Percentiles rank a stretch among this genome's conserved stretches.
Conservation (phyloP, 164 flowering plant genomes). For the Annona cherimola region DNA sequence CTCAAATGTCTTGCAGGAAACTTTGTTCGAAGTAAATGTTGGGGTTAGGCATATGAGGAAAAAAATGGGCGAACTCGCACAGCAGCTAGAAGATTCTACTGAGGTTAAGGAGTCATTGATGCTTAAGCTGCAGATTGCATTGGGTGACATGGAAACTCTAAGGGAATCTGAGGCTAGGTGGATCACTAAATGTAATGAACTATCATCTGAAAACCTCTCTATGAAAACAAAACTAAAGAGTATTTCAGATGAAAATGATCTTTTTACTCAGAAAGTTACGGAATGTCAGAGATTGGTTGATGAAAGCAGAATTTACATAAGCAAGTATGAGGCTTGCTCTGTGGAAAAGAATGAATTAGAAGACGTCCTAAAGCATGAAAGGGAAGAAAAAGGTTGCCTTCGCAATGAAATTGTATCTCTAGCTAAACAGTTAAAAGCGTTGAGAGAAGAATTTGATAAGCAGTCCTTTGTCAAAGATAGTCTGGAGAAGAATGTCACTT, state of each 20-base stretch:
- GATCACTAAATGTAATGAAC: slow-evolving; percentile 39
- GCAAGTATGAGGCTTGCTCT: slow-evolving; percentile 43
- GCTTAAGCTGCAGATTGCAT: slow-evolving; percentile 52
- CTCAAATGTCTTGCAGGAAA: slow-evolving; percentile 47
- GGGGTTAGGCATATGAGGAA: slow-evolving; percentile 36
- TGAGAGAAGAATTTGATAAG: slow-evolving; percentile 33
- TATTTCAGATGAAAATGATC: slow-evolving; percentile 43
- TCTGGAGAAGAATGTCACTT: slow-evolving; percentile 37
- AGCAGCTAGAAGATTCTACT: slow-evolving; percentile 46
- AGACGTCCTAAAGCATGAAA: slow-evolving; percentile 37
- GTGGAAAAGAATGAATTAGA: slow-evolving; percentile 45
- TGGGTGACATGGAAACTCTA: slow-evolving; percentile 43
- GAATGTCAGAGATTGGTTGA: slow-evolving; percentile 41
- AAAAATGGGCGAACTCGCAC: slow-evolving; percentile 31
- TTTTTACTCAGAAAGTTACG: slow-evolving; percentile 41
- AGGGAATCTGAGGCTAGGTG: slow-evolving; percentile 40
- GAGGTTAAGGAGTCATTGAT: slow-evolving; percentile 47
- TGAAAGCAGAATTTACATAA: slow-evolving; percentile 40
- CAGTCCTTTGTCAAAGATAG: slow-evolving; percentile 30
- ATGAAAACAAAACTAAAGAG: slow-evolving; percentile 48
- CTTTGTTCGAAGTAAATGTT: slow-evolving; percentile 45
- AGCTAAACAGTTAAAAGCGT: slow-evolving; percentile 40
- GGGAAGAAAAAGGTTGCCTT: slow-evolving; percentile 35
- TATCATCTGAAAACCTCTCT: slow-evolving; percentile 41
- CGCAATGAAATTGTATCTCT: slow-evolving; percentile 34